Conservation (phyloP, 495 filamentous ascomycete genomes). For the Platismatia glauca region DNA sequence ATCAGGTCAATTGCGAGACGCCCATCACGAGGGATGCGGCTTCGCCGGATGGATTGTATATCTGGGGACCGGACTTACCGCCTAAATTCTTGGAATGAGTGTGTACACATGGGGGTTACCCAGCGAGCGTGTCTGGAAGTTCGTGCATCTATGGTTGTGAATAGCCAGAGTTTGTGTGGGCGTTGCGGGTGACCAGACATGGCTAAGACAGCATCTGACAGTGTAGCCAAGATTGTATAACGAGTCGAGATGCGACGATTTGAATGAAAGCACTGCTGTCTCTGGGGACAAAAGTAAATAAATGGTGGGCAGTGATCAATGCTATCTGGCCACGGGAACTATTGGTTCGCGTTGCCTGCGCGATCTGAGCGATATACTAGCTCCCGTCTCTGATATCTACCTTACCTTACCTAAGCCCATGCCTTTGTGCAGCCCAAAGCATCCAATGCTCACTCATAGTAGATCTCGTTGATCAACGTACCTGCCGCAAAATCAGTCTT, state of each 20-base stretch:
- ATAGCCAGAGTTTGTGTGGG: background rate
- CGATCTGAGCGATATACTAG: no score
- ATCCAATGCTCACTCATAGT: background rate
- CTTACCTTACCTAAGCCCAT: background rate
- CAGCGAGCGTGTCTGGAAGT: background rate
- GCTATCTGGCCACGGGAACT: background rate
- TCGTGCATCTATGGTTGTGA: background rate
- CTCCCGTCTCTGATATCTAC: background rate
- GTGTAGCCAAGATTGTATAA: background rate
- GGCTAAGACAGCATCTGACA: background rate
- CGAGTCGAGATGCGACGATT: background rate
- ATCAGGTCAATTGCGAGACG: slow-evolving; percentile 54
- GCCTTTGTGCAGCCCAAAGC: background rate
- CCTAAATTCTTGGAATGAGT: background rate
- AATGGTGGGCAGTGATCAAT: background rate
- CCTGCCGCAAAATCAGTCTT: background rate
- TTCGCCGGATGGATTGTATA: slow-evolving; percentile 25
- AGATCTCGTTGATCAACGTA: background rate
- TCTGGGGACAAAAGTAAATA: background rate
- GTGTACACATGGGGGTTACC: background rate
- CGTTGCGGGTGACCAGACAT: background rate
- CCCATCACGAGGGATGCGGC: slow-evolving; percentile 33
- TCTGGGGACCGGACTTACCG: slow-evolving; percentile 32
- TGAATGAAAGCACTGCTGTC: background rate
- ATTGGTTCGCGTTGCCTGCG: background rate